Evolutionary conservation across 2,329 filamentous ascomycete genomes (phyloP).

Genomic region (Claviceps sp.): DNA sequence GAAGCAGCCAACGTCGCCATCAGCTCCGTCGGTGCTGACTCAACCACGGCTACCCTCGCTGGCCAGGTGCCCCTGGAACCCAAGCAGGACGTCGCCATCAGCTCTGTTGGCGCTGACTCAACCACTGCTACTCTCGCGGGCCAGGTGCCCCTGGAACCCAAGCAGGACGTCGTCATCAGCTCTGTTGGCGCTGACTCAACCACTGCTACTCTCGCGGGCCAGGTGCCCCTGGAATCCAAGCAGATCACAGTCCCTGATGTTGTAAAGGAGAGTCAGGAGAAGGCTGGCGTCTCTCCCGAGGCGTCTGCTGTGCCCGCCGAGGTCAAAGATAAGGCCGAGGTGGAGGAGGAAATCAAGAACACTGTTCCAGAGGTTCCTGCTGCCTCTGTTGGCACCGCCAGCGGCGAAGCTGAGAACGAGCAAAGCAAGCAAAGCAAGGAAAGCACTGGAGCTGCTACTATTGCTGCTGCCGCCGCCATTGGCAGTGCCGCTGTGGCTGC

Average conservation of each 20-base stretch:
- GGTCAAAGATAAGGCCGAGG: conserved; percentile 55
- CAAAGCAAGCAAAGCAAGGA: conserved; percentile 24
- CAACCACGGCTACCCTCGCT: conserved; percentile 58
- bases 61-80: conserved; percentile 53
- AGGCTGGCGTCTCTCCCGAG: conserved; percentile 51
- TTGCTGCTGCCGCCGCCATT: conserved; percentile 23
- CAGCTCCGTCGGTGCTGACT: conserved; percentile 36
- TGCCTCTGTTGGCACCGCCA: conserved; percentile 42
- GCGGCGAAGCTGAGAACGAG: conserved; percentile 38
- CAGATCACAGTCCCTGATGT: conserved; percentile 21
- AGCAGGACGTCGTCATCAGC: conserved; percentile 10
- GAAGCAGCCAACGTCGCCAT: conserved; percentile 28
- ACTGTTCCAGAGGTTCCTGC: conserved; percentile 49
- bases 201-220: conserved; percentile 54
- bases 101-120: conserved; percentile 29
- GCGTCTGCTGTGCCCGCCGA: conserved; percentile 52
- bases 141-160: conserved; percentile 50
- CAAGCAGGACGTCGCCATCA: conserved; percentile 13
- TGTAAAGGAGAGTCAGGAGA: conserved; percentile 59
- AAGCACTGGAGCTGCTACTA: conserved; percentile 13
- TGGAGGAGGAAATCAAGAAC: conserved; percentile 57
- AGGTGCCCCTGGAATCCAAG: conserved; percentile 49
- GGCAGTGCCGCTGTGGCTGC: conserved; percentile 23
- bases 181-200: conserved; percentile 38
- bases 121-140: conserved; percentile 59